Conservation (phyloP, 2,329 filamentous ascomycete genomes). For the Talaromyces albobiverticillius region DNA sequence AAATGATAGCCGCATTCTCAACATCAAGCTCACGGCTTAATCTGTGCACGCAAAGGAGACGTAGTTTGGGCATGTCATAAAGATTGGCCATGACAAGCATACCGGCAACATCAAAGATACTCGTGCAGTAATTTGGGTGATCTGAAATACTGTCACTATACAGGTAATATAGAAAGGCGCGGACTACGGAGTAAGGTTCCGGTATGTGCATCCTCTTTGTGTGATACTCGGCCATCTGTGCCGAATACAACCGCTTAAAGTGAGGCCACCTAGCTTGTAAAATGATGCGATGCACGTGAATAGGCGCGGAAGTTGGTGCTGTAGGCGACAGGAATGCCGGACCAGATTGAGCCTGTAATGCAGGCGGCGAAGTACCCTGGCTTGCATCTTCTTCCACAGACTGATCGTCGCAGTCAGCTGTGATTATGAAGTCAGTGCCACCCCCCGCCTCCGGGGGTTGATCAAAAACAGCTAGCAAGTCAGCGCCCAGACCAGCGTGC, state of each 20-base stretch:
- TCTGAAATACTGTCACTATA: slow-evolving; percentile 85
- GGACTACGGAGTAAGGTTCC: slow-evolving; percentile 90
- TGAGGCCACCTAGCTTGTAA: slow-evolving; percentile 95
- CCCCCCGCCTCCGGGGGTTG: slow-evolving; percentile 78
- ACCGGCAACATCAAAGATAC: slow-evolving; percentile 81
- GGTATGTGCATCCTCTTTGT: slow-evolving; percentile 97
- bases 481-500: slow-evolving; percentile 69
- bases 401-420: slow-evolving; percentile 72
- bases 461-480: slow-evolving; percentile 85
- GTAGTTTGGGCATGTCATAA: slow-evolving; percentile 92
- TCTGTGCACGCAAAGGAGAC: slow-evolving; percentile 85
- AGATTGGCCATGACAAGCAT: slow-evolving; percentile 97
- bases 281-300: slow-evolving; percentile 93
- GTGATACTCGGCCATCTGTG: slow-evolving; percentile 97
- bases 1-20: slow-evolving; percentile 90
- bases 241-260: slow-evolving; percentile 84
- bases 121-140: slow-evolving; percentile 59
- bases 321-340: slow-evolving; percentile 34
- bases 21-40: slow-evolving; percentile 89
- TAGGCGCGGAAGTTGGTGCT: slow-evolving; percentile 67
- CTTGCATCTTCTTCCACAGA: slow-evolving; percentile 56
- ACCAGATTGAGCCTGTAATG: slow-evolving; percentile 19
- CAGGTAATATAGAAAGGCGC: slow-evolving; percentile 91
- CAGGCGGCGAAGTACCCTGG: slow-evolving; percentile 23
- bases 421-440: slow-evolving; percentile 87